phyloP scores from a whole-genome alignment of 176 grass and related monocot species.

The Bromus sterilis region DNA sequence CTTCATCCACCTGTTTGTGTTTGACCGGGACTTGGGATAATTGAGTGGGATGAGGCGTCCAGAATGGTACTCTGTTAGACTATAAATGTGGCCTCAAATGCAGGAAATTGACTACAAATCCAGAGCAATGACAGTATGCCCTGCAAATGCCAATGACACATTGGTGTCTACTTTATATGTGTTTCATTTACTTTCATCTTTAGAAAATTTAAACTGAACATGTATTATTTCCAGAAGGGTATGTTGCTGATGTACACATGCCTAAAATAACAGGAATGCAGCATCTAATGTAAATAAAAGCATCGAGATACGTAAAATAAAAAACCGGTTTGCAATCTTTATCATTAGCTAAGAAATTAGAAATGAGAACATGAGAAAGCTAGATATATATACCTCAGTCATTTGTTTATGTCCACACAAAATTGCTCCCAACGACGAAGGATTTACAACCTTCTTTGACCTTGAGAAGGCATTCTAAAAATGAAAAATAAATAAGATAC shows the following conservation, averaged over 20 bases:
- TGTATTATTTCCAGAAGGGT: not conserved
- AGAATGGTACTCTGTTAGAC: not conserved
- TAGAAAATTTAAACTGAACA: not conserved
- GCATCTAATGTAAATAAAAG: not conserved
- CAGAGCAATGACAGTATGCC: not conserved
- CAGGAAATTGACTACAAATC: not conserved
- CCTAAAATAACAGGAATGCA: not conserved
- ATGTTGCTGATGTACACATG: not conserved
- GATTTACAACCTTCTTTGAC: constrained; percentile 50
- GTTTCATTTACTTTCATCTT: not conserved
- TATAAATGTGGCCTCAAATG: not conserved
- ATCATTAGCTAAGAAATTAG: not conserved
- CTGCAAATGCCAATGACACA: not conserved
- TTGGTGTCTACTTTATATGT: not conserved
- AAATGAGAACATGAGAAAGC: not conserved
- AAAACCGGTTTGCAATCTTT: not conserved
- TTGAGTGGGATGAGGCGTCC: no score
- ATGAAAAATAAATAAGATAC: constrained; percentile 4
- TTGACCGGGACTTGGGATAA: no score
- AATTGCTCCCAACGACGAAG: constrained; percentile 57
- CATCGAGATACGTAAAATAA: not conserved
- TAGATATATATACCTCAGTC: constrained; percentile 59
- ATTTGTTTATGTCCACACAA: constrained; percentile 92
- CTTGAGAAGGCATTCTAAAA: constrained; percentile 67
- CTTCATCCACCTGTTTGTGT: no score